Evolutionary conservation across 73 alveolate species (phyloP), one percentile per base, ranked within the genome.

Genomic region (Paramecium pentaurelia): DNA sequence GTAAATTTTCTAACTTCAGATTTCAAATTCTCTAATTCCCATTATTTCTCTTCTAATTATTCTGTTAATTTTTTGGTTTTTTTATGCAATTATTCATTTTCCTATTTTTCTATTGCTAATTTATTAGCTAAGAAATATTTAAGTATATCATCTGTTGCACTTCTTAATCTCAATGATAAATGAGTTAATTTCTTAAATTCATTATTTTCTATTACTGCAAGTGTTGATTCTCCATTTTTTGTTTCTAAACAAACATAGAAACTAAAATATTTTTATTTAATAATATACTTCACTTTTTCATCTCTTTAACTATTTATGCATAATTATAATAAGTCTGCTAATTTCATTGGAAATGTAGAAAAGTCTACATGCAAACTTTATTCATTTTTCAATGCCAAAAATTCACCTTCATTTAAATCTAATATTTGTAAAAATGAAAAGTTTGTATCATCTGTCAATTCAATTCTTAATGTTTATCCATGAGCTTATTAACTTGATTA

Each of bases 311-410:
- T 71, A 60, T 71, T 89, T 27, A 89, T 77, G 28, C 92, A 89
- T 18, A 89, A 71, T 51, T 89, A 77, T 38, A 89, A 38, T 22
- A 89, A 51, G 5, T 89, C 94, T 38, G 88, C 88, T 1, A 89
- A 49, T 60, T 89, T 89, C 80, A 64, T 70, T 6, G 94, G 94
- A 40, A 89, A 89, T 71, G 90, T 83, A 37, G 70, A 59, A 68
- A 89, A 89, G 51, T 89, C 94, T 14, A 89, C 94, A 71, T 71
- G 86, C 27, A 89, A 71, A 51, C 88, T 89, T 47, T 89, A 71
- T 30, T 89, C 94, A 49, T 89, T 89, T 45, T 89, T 89, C 32
- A 89, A 77, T 44, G 86, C 70, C 6, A 89, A 32, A 49, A 89
- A 89, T 18, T 89, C 94, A 7, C 71, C 54, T 49, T 89, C 94